Percentiles rank a stretch among this genome's conserved stretches.
These are phyloP conservation scores for Microbotryum intermedium DNA, from an alignment of 1,284 basidiomycete species.

Conservation along the genomic window DNA sequence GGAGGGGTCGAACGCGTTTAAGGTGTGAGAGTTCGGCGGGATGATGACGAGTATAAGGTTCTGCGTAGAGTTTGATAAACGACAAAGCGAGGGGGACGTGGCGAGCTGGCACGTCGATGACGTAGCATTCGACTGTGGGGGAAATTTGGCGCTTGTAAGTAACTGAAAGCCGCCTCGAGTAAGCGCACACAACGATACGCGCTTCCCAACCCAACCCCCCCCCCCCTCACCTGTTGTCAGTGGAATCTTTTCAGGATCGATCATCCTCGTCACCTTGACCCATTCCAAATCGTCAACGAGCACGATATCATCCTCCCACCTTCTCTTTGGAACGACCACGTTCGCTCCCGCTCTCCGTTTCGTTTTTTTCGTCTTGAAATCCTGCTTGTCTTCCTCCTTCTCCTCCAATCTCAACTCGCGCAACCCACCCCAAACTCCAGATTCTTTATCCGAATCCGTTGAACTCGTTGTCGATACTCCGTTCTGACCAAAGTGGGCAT, in stretches of 20 bases:
- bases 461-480: slow-evolving; percentile 7
- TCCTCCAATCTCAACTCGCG: background rate
- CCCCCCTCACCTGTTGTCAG: slow-evolving; percentile 24
- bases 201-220: too few species aligned
- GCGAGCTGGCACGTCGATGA: slow-evolving; percentile 19
- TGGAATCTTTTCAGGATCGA: slow-evolving; percentile 38
- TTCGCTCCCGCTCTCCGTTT: background rate
- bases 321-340: too few species aligned
- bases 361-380: background rate
- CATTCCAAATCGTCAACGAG: slow-evolving; percentile 31
- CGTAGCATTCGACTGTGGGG: slow-evolving; percentile 24
- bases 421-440: slow-evolving; percentile 17
- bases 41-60: background rate
- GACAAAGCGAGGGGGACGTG: slow-evolving; percentile 16
- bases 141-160: too few species aligned
- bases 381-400: background rate
- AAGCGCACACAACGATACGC: too few species aligned
- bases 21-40: slow-evolving; percentile 56
- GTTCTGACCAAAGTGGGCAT: slow-evolving; percentile 20
- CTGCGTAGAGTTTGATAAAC: slow-evolving; percentile 23
- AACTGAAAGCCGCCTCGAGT: fast-evolving
- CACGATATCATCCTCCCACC: slow-evolving; percentile 51
- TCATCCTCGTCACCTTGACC: slow-evolving; percentile 37
- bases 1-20: slow-evolving; percentile 55
- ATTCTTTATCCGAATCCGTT: slow-evolving; percentile 13